phyloP scores from a whole-genome alignment of 139 green algal genomes.

The Choricystis sp. region DNA sequence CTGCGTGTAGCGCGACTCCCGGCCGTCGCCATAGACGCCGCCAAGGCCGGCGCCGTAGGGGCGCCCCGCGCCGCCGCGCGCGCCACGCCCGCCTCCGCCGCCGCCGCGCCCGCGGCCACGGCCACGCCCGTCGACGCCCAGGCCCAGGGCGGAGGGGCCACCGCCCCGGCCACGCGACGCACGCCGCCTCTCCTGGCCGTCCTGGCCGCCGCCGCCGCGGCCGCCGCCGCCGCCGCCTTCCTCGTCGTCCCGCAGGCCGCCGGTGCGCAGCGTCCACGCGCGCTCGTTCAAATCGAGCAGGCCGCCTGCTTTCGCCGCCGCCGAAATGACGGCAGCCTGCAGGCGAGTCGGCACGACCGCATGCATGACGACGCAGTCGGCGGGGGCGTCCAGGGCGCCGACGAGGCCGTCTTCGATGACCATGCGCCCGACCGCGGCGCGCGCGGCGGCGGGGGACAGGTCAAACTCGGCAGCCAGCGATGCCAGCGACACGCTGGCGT shows the following conservation, averaged over 20 bases:
- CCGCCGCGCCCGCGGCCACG: slow-evolving; percentile 18
- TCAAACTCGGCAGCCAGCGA: slow-evolving; percentile 84
- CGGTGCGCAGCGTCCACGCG: slow-evolving; percentile 65
- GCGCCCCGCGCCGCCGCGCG: slow-evolving; percentile 7
- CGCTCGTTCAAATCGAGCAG: slow-evolving; percentile 94
- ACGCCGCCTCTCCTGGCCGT: slow-evolving; percentile 8
- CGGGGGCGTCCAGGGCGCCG: slow-evolving; percentile 85
- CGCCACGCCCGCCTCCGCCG: slow-evolving; percentile 10
- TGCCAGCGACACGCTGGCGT: slow-evolving; percentile 58
- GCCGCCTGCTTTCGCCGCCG: slow-evolving; percentile 56
- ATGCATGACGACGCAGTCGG: slow-evolving; percentile 82
- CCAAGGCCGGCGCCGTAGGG: neutral
- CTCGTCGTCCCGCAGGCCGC: slow-evolving; percentile 43
- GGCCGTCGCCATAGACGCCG: neutral
- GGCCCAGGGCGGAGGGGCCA: slow-evolving; percentile 9
- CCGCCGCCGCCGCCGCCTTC: slow-evolving; percentile 26
- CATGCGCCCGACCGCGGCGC: slow-evolving; percentile 67
- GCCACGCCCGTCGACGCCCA: no score
- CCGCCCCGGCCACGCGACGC: slow-evolving; percentile 4
- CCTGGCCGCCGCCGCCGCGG: slow-evolving; percentile 12
- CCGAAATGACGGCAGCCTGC: slow-evolving; percentile 47
- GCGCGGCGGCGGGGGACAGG: slow-evolving; percentile 59
- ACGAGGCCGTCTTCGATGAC: slow-evolving; percentile 81
- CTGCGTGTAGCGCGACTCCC: neutral
- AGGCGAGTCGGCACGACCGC: slow-evolving; percentile 54